These are phyloP conservation scores for Pythium brachiatum DNA, from an alignment of 352 stramenopile species.

Conservation along the genomic window DNA sequence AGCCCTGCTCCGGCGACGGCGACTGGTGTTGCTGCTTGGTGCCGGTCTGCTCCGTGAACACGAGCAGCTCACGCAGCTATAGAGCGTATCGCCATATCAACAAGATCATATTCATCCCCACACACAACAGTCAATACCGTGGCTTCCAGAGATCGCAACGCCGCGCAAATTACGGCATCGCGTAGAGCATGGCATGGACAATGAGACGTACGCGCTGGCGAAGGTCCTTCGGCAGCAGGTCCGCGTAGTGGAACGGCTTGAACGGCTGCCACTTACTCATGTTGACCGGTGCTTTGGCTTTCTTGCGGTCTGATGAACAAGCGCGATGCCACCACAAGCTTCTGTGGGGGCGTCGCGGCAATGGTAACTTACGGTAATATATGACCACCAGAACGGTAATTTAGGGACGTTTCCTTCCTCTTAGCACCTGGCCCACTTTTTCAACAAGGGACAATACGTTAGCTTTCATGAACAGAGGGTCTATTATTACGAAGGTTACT, in stretches of 20 bases:
- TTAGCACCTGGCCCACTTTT: neutral
- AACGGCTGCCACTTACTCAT: conserved; percentile 87
- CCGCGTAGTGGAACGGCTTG: conserved; percentile 77
- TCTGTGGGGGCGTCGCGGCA: neutral
- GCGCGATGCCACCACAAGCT: conserved; percentile 15
- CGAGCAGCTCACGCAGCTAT: conserved; percentile 77
- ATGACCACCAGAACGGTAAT: conserved; percentile 26
- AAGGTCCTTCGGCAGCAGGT: conserved; percentile 60
- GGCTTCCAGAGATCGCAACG: neutral
- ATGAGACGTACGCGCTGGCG: conserved; percentile 52
- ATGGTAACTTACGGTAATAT: conserved; percentile 16
- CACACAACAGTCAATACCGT: neutral
- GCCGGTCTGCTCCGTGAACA: conserved; percentile 79
- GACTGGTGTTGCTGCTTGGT: conserved; percentile 73
- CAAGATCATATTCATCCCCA: neutral
- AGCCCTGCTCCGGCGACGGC: conserved; percentile 57
- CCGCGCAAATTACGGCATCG: neutral
- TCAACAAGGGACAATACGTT: neutral
- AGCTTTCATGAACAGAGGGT: conserved; percentile 16
- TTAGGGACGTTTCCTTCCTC: conserved; percentile 10
- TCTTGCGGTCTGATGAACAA: conserved; percentile 19
- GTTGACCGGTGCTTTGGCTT: conserved; percentile 19
- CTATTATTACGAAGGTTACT: conserved; percentile 24
- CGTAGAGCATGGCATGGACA: neutral
- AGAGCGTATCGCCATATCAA: neutral